These are phyloP conservation scores for Panicum miliaceum DNA, from an alignment of 176 grass and related monocot species.

Conservation along the genomic window DNA sequence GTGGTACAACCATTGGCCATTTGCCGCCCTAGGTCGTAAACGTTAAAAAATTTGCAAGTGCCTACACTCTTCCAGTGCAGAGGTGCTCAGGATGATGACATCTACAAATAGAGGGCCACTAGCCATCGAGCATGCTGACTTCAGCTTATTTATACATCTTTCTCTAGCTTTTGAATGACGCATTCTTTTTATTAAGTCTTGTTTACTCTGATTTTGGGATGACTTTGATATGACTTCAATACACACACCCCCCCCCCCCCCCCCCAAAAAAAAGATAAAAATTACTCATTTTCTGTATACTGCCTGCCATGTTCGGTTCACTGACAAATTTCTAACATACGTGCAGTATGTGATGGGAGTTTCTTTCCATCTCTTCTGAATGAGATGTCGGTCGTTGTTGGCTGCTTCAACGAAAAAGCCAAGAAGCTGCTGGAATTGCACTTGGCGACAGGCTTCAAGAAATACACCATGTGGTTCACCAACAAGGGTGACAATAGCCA, in stretches of 20 bases:
- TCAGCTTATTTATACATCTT: neutral
- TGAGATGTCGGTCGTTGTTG: constrained; percentile 82
- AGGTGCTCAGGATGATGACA: neutral
- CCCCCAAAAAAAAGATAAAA: neutral
- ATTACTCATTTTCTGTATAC: neutral
- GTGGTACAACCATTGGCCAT: neutral
- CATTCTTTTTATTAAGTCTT: neutral
- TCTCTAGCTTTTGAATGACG: neutral
- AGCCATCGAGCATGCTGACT: neutral
- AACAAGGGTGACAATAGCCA: constrained; percentile 52
- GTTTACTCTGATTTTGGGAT: neutral
- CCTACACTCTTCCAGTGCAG: neutral
- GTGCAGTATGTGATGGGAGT: constrained; percentile 85
- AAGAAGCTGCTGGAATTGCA: constrained; percentile 81
- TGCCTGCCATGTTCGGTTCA: neutral
- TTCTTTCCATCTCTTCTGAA: constrained; percentile 83
- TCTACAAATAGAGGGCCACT: neutral
- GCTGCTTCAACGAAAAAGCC: constrained; percentile 82
- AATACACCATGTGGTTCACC: constrained; percentile 59
- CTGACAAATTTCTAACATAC: constrained; percentile 36
- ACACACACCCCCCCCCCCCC: too few relatives aligned
- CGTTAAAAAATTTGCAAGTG: neutral
- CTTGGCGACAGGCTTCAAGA: constrained; percentile 78
- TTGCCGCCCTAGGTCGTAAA: neutral
- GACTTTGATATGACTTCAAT: neutral